Evolutionary conservation across 441 rosid species (phyloP), one percentile per base, ranked within the genome.

Genomic region (Capsella rubella): DNA sequence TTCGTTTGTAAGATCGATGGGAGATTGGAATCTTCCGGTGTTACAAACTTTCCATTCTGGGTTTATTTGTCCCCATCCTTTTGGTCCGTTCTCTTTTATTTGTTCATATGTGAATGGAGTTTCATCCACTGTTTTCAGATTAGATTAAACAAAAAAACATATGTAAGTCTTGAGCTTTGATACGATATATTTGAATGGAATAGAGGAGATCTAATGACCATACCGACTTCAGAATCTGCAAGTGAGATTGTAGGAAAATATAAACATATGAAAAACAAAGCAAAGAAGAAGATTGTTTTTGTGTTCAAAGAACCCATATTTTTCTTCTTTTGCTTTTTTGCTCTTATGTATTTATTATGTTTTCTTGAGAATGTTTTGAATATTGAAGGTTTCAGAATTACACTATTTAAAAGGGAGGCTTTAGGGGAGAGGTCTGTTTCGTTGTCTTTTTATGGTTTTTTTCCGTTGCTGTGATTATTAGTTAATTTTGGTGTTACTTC

Each of bases 21-120:
- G 96, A 65, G 97, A 92, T 55, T 92, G 96, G 15, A 40, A 43
- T 54, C 64, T 84, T 62, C 95, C 95, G 1, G 34, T 43, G 12
- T 55, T 73, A 59, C 97, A 91, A 39, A 35, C 55, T 75, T 37
- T 25, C 93, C 95, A 91, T 0, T 69, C 8, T 2, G 87, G 87
- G n/a, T 84, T 67, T 4, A 85, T 10, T 7, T 82, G 42, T 5
- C 84, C 72, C 91, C 90, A 83, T 37, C 42, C 54, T 3, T 50
- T 10, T 11, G 90, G 87, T 31, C 91, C 88, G 55, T 73, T 85
- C 0, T 78, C 81, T 4, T 65, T 61, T 15, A 46, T 82, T 69
- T 78, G 56, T 4, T 60, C 50, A 27, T 89, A 89, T 8, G 80
- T 78, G 61, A 80, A 91, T 25, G 77, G 21, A 18, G 51, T 49